A percentile compares a stretch with the other conserved stretches of the same genome.
These are phyloP conservation scores for Podospora appendiculata DNA, from an alignment of 495 filamentous ascomycete species.

Conservation along the genomic window DNA sequence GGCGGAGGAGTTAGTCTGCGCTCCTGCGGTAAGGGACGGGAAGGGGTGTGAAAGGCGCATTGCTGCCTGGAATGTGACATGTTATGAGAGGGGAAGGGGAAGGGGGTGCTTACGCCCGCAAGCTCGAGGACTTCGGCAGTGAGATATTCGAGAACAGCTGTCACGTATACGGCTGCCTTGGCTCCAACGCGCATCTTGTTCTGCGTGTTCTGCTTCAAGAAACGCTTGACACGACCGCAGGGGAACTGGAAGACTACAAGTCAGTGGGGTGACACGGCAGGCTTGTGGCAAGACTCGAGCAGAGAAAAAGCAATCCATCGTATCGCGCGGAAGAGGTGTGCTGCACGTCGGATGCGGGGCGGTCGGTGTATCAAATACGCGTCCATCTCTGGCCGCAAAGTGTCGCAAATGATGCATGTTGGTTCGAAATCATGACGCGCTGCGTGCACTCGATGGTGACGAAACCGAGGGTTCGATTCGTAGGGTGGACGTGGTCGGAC, in stretches of 20 bases:
- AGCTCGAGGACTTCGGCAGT: conserved; percentile 98
- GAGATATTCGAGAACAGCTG: conserved; percentile 94
- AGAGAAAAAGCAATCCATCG: not conserved
- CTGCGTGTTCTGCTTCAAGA: conserved; percentile 97
- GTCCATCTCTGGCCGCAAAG: not conserved
- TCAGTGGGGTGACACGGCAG: conserved; percentile 23
- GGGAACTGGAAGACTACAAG: conserved; percentile 64
- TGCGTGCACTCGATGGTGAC: not conserved
- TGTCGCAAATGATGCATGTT: not conserved
- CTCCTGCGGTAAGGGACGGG: not conserved
- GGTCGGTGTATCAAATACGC: not conserved
- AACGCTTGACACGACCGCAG: conserved; percentile 99
- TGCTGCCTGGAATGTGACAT: not conserved
- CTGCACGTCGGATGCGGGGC: not conserved
- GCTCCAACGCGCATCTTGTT: conserved; percentile 99
- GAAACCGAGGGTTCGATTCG: not conserved
- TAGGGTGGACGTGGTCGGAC: not conserved
- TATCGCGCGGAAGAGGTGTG: not conserved
- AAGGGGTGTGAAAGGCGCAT: not conserved
- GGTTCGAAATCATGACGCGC: not conserved
- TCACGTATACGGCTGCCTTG: conserved; percentile 98
- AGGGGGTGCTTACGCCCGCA: conserved; percentile 57
- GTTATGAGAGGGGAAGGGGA: not conserved
- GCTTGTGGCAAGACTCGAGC: not conserved
- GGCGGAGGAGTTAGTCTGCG: not conserved